Evolutionary conservation across 2,329 filamentous ascomycete species (phyloP), one percentile per base, ranked within the genome.

Genomic region (Aspergillus sp.): DNA sequence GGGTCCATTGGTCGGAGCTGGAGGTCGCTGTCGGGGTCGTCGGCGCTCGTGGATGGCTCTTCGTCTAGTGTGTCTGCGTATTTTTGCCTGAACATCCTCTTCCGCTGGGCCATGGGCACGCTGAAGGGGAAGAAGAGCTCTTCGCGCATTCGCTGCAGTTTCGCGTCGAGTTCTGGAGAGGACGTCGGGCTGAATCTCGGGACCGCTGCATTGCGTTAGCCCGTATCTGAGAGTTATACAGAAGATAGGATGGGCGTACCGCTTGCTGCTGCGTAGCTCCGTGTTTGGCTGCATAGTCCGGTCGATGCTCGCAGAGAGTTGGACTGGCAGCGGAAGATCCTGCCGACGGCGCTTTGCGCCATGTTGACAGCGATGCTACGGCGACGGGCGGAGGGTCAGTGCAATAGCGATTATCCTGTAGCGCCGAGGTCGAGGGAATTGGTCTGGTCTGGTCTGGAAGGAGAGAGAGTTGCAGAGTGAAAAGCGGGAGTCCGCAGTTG

Each of bases 111-210:
- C 4, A 46, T 36, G 22, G 49, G 45, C 4, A 67, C 53, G 24
- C 55, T 53, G 30, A 51, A 52, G 16, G 64, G 64, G 19, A 66
- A 59, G 45, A 68, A 66, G 30, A 66, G 49, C 25, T 60, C 55
- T 39, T 65, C 45, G 41, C 64, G 63, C 47, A 61, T 64, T 37
- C 49, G 51, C 16, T 52, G 43, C 19, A 68, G 53, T 30, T 59
- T 48, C 26, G 55, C 42, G 41, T 66, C 55, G 35, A 67, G 49
- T 43, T 66, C 57, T 30, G 56, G 41, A 16, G 60, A 62, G 11
- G 53, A 52, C 30, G 60, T 60, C 10, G 55, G 51, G 17, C 44
- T 43, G 43, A 67, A 66, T 4, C 47, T 50, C 8, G 63, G 63
- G 24, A 66, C 51, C 20, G 47, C 52, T 60, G 33, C 34, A 25